Evolutionary conservation across 441 rosid genomes (phyloP).

Genomic region (Euphorbia neoarborescens): DNA sequence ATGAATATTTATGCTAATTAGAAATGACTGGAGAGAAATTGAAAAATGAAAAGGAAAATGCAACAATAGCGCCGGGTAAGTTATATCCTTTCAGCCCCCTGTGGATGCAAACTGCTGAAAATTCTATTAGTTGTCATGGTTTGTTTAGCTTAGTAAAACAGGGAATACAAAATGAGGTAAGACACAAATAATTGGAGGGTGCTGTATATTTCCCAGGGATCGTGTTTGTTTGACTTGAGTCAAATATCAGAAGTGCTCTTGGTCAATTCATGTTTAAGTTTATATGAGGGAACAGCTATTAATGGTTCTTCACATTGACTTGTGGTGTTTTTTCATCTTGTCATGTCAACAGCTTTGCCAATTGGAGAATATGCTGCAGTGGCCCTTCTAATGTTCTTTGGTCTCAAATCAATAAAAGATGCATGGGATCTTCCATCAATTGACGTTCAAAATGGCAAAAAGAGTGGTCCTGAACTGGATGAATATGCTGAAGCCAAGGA

Average conservation of each 20-base stretch:
- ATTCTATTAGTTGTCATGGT: neutral
- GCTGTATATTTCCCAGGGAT: neutral
- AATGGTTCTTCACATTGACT: constrained; percentile 2
- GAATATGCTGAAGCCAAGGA: constrained; percentile 89
- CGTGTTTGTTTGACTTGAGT: neutral
- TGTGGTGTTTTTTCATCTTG: constrained; percentile 15
- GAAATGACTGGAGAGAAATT: neutral
- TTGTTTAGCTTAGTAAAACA: neutral
- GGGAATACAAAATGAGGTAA: neutral
- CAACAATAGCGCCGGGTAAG: neutral
- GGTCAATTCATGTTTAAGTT: neutral
- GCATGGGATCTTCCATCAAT: constrained; percentile 82
- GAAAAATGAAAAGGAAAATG: neutral
- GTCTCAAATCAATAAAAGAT: constrained; percentile 89
- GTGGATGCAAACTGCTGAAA: neutral
- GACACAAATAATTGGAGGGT: neutral
- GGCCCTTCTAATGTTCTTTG: constrained; percentile 79
- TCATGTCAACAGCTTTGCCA: constrained; percentile 61
- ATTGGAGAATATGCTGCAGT: constrained; percentile 94
- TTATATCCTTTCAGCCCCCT: neutral
- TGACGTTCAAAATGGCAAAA: constrained; percentile 43
- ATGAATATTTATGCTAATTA: neutral
- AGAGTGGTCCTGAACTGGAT: constrained; percentile 55
- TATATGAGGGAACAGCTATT: neutral
- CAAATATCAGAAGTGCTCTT: neutral